These are phyloP conservation scores for Epichloe uncinata DNA, from an alignment of 2,329 filamentous ascomycete species.

Conservation along the genomic window DNA sequence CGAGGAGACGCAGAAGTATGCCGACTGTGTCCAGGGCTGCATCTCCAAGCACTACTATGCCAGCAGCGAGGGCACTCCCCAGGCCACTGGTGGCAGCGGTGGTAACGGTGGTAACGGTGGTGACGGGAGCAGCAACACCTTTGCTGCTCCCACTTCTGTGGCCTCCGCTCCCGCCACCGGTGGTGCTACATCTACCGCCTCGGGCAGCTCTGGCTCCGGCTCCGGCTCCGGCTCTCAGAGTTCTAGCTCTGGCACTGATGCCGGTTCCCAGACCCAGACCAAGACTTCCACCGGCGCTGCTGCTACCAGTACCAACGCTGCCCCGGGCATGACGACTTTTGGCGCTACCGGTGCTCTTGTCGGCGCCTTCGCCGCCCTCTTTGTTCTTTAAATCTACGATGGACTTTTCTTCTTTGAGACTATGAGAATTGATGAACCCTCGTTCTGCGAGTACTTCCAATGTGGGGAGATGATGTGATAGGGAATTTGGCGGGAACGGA, in stretches of 20 bases:
- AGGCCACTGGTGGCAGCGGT: slow-evolving; percentile 16
- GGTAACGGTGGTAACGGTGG: too few species aligned
- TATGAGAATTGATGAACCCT: neutral
- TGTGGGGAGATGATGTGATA: neutral
- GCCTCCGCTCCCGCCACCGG: slow-evolving; percentile 4
- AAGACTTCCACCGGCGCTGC: slow-evolving; percentile 9
- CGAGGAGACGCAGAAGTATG: slow-evolving; percentile 39
- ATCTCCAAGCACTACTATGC: slow-evolving; percentile 36
- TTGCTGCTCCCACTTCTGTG: slow-evolving; percentile 11
- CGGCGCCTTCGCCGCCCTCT: slow-evolving; percentile 34
- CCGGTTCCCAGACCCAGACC: slow-evolving; percentile 10
- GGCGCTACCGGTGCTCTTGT: slow-evolving; percentile 31
- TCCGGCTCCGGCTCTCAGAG: slow-evolving; percentile 13
- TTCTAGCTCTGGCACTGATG: slow-evolving; percentile 8
- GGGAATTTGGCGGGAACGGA: neutral
- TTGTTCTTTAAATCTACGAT: slow-evolving; percentile 31
- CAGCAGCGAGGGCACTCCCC: slow-evolving; percentile 25
- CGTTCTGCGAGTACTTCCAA: neutral
- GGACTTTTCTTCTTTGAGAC: neutral
- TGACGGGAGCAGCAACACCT: slow-evolving; percentile 11
- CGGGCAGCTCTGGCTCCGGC: slow-evolving; percentile 9
- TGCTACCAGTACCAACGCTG: neutral
- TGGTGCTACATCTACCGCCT: slow-evolving; percentile 12
- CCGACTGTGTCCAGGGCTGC: slow-evolving; percentile 30
- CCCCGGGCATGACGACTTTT: slow-evolving; percentile 2